These are phyloP conservation scores for Ogataea corticis DNA, from an alignment of 805 yeast species.

Conservation along the genomic window DNA sequence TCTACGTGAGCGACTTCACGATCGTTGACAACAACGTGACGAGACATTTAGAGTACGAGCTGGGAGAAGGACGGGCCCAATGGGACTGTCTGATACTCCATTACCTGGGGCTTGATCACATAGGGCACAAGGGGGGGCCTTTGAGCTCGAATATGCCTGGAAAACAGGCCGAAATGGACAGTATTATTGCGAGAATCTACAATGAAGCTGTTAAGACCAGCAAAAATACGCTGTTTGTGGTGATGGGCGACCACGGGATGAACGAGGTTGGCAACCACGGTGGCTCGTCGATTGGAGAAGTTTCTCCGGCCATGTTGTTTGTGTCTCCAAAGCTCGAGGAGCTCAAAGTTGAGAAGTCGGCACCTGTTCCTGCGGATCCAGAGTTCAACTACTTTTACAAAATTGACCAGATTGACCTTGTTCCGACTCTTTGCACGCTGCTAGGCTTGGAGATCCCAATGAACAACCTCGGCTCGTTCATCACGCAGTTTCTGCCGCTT, in stretches of 20 bases:
- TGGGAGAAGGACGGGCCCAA: slow-evolving; percentile 38
- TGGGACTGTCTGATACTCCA: slow-evolving; percentile 93
- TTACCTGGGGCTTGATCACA: slow-evolving; percentile 92
- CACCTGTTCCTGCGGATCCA: slow-evolving; percentile 41
- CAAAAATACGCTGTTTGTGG: slow-evolving; percentile 60
- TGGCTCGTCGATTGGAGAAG: slow-evolving; percentile 91
- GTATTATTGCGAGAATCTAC: slow-evolving; percentile 55
- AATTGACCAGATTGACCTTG: slow-evolving; percentile 70
- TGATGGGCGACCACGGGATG: slow-evolving; percentile 96
- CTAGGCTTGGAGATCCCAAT: slow-evolving; percentile 68
- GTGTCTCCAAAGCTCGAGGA: slow-evolving; percentile 59
- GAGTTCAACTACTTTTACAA: slow-evolving; percentile 53
- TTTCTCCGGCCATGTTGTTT: slow-evolving; percentile 78
- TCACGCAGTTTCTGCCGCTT: slow-evolving; percentile 55
- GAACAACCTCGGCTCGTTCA: slow-evolving; percentile 72
- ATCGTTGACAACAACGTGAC: slow-evolving; percentile 95
- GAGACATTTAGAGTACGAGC: slow-evolving; percentile 69
- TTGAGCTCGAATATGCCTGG: slow-evolving; percentile 72
- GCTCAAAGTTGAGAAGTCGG: slow-evolving; percentile 4
- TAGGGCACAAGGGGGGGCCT: slow-evolving; percentile 98
- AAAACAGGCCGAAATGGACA: slow-evolving; percentile 88
- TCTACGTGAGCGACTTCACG: slow-evolving; percentile 91
- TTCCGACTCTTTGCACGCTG: slow-evolving; percentile 65
- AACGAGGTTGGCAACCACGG: slow-evolving; percentile 96
- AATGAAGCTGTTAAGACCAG: slow-evolving; percentile 27